Conservation (phyloP, 768 basidiomycete genomes). For the Strobilomyces confusus region DNA sequence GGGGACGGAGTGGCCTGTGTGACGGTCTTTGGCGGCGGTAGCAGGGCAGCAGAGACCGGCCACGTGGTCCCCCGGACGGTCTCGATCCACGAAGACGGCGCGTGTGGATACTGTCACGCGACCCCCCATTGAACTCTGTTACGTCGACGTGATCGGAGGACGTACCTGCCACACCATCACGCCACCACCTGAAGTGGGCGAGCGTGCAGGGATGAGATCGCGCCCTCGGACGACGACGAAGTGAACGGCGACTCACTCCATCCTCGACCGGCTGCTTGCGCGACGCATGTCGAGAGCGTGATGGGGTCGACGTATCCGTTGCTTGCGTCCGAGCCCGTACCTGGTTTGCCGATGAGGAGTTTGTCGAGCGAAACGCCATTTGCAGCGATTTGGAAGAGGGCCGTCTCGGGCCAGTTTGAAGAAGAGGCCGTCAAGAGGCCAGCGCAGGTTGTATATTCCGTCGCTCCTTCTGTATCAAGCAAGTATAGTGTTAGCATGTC, state of each 20-base stretch:
- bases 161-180: conserved; percentile 44
- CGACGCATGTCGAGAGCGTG: conserved; percentile 55
- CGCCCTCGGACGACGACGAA: neutral
- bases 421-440: conserved; percentile 59
- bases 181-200: conserved; percentile 29
- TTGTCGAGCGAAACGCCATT: conserved; percentile 44
- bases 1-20: too few relatives aligned
- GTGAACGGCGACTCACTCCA: conserved; percentile 51
- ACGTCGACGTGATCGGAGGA: neutral
- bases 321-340: conserved; percentile 36
- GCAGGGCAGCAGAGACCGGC: conserved; percentile 21
- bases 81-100: conserved; percentile 35
- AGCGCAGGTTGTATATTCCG: conserved; percentile 61
- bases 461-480: conserved; percentile 45
- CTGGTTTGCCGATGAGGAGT: conserved; percentile 56
- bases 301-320: conserved; percentile 57
- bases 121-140: neutral
- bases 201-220: neutral
- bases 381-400: conserved; percentile 52
- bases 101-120: conserved; percentile 36
- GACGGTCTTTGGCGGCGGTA: too few relatives aligned
- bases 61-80: conserved; percentile 37
- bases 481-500: neutral
- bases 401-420: conserved; percentile 55
- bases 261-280: conserved; percentile 54